Evolutionary conservation across 257 asterid genomes (phyloP).

Genomic region (Cinchona pubescens): DNA sequence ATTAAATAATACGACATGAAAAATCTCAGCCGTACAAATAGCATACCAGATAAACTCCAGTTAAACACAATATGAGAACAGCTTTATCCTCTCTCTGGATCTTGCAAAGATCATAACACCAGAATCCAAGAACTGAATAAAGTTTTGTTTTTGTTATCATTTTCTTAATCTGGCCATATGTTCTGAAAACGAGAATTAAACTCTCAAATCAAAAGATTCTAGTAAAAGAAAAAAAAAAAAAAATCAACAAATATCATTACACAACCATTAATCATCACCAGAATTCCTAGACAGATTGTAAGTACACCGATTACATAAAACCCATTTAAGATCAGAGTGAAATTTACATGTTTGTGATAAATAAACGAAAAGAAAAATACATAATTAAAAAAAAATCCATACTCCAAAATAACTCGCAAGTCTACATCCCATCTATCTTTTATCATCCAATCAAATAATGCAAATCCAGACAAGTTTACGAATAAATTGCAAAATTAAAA

Average conservation of each 20-base stretch:
- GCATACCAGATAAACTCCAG: not conserved
- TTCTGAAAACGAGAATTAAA: not conserved
- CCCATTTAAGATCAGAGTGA: not conserved
- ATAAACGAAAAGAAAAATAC: not conserved
- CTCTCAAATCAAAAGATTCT: not conserved
- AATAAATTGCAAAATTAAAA: not conserved
- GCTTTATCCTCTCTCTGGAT: not conserved
- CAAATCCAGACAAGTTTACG: not conserved
- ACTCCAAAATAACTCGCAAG: not conserved
- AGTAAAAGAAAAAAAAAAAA: not conserved
- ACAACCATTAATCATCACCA: not conserved
- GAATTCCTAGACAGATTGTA: not conserved
- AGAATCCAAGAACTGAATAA: not conserved
- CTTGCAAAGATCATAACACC: not conserved
- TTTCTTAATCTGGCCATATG: not conserved
- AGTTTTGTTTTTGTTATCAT: not conserved
- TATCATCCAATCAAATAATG: slow-evolving; percentile 5
- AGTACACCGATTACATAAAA: not conserved
- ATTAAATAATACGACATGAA: not conserved
- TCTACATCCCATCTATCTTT: not conserved
- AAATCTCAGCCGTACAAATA: too few species aligned
- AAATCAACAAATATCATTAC: not conserved
- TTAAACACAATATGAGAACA: not conserved
- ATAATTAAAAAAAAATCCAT: not conserved
- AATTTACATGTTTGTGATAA: not conserved